Evolutionary conservation across 768 basidiomycete genomes (phyloP).

Genomic region (Cubamyces lactineus): DNA sequence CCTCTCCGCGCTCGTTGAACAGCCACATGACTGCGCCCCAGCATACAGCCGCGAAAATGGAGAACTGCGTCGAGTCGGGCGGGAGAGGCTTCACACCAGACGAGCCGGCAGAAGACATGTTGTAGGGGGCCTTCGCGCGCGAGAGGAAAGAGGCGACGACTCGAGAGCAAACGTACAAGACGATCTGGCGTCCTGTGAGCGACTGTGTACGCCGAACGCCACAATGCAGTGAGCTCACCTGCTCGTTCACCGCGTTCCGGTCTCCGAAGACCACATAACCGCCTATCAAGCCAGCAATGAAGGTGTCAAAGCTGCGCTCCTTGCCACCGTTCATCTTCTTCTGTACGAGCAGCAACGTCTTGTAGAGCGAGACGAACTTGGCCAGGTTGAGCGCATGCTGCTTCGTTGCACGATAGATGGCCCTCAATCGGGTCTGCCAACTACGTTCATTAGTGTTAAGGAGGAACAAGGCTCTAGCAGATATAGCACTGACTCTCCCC

Average conservation of each 20-base stretch:
- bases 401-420: constrained; percentile 83
- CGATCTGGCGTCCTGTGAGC: constrained; percentile 60
- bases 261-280: constrained; percentile 91
- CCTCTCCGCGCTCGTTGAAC: constrained; percentile 84
- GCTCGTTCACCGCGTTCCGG: constrained; percentile 87
- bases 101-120: constrained; percentile 44
- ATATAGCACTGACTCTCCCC: constrained; percentile 75
- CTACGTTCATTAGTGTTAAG: constrained; percentile 44
- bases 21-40: constrained; percentile 99
- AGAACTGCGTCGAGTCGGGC: constrained; percentile 84
- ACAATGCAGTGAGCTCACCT: constrained; percentile 53
- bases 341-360: constrained; percentile 81
- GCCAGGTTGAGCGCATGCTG: constrained; percentile 92
- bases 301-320: constrained; percentile 79
- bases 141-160: constrained; percentile 92
- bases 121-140: constrained; percentile 62
- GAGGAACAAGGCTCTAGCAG: constrained; percentile 8
- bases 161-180: constrained; percentile 93
- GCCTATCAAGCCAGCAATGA: constrained; percentile 90
- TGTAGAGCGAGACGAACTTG: constrained; percentile 94
- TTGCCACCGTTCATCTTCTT: constrained; percentile 81
- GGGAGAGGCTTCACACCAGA: constrained; percentile 69
- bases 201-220: too few species aligned
- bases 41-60: constrained; percentile 81
- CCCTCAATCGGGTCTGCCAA: constrained; percentile 65